phyloP scores from a whole-genome alignment of 2,329 filamentous ascomycete genomes.

The Sporothrix pseudoabietina region DNA sequence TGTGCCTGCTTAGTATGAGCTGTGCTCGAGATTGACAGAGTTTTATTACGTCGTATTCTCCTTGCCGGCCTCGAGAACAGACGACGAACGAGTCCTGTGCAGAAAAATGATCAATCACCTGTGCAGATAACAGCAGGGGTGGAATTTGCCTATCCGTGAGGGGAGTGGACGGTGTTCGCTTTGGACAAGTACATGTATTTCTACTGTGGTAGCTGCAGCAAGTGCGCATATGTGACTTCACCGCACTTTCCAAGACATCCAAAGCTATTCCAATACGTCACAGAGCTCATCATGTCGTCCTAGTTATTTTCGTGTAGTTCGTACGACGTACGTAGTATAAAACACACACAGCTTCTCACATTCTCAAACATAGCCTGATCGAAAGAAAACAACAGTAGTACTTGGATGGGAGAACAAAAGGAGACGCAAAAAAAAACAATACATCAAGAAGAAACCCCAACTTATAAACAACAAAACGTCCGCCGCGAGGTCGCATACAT shows the following conservation, averaged over 20 bases:
- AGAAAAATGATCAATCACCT: constrained; percentile 13
- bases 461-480: not conserved
- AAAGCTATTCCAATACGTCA: not conserved
- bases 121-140: not conserved
- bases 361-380: not conserved
- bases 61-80: constrained; percentile 6
- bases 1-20: not conserved
- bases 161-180: not conserved
- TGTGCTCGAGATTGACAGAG: not conserved
- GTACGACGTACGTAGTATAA: too few relatives aligned
- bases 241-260: not conserved
- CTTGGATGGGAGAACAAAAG: not conserved
- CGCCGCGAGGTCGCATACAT: not conserved
- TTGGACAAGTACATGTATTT: not conserved
- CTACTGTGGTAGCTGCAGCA: not conserved
- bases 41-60: constrained; percentile 22
- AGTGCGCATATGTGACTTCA: not conserved
- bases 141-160: not conserved
- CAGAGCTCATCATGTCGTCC: not conserved
- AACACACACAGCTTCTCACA: too few relatives aligned
- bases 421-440: not conserved
- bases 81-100: constrained; percentile 9
- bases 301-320: too few relatives aligned
- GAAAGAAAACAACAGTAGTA: not conserved
- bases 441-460: not conserved